Conservation (phyloP, 495 filamentous ascomycete genomes). For the Xylaria castorea region DNA sequence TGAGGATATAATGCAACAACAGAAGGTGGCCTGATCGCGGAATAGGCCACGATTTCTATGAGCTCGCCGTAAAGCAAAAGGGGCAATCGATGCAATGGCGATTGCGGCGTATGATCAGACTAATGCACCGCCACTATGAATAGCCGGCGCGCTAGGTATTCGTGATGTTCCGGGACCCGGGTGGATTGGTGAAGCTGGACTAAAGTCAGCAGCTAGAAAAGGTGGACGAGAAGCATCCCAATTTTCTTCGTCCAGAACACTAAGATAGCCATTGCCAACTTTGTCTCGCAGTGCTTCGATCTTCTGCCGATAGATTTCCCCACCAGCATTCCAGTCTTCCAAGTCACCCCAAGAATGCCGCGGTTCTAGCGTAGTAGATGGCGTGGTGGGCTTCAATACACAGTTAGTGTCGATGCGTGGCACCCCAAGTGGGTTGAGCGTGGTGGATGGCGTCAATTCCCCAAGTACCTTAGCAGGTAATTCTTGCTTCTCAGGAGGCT, state of each 20-base stretch:
- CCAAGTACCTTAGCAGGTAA: constrained; percentile 31
- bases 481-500: constrained; percentile 43
- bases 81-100: neutral
- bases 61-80: constrained; percentile 37
- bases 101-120: constrained; percentile 41
- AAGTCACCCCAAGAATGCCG: constrained; percentile 51
- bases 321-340: constrained; percentile 70
- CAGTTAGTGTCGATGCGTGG: constrained; percentile 56
- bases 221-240: constrained; percentile 54
- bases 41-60: constrained; percentile 9
- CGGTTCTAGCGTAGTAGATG: constrained; percentile 45
- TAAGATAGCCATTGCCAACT: constrained; percentile 84
- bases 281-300: constrained; percentile 85
- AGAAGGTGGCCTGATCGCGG: constrained; percentile 20
- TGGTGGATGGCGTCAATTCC: constrained; percentile 40
- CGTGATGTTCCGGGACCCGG: constrained; percentile 51
- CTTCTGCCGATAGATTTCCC: constrained; percentile 82
- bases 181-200: constrained; percentile 48
- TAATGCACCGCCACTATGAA: constrained; percentile 57
- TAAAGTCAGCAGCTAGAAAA: constrained; percentile 48
- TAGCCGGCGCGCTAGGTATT: constrained; percentile 55
- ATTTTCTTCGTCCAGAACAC: constrained; percentile 80
- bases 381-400: constrained; percentile 50
- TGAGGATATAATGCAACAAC: constrained; percentile 24
- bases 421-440: constrained; percentile 44